Conservation (phyloP, 306 rosid species). For the Lathyrus aphaca region DNA sequence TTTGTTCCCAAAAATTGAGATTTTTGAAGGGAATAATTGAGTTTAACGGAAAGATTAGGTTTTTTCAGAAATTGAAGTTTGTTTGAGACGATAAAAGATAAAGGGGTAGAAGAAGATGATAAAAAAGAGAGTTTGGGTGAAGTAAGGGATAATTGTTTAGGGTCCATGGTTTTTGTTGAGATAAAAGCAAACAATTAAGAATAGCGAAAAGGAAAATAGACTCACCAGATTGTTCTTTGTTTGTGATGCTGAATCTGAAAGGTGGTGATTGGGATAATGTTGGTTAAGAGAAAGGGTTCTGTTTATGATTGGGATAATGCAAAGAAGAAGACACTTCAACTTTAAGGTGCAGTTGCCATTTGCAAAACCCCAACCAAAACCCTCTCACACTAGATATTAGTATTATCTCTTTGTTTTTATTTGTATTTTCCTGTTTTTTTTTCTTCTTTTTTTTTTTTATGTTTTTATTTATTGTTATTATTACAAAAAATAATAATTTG, state of each 20-base stretch:
- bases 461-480: too few species aligned
- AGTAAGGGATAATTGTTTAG: conserved; percentile 42
- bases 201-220: not conserved
- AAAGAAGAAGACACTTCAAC: not conserved
- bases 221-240: conserved; percentile 22
- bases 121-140: conserved; percentile 46
- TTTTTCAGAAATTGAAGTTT: conserved; percentile 42
- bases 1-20: conserved; percentile 59
- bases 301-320: too few species aligned
- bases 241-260: not conserved
- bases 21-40: conserved; percentile 44
- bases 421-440: too few species aligned
- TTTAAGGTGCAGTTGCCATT: not conserved
- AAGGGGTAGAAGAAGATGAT: too few species aligned
- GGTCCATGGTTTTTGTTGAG: conserved; percentile 52
- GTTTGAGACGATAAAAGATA: conserved; percentile 58
- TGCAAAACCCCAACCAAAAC: conserved; percentile 20
- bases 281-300: too few species aligned
- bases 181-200: not conserved
- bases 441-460: too few species aligned
- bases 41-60: conserved; percentile 42
- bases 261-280: not conserved
- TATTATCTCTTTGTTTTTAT: not conserved
- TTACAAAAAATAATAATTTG: too few species aligned
- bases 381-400: conserved; percentile 27